Conservation (phyloP, 768 basidiomycete genomes). For the Naganishia kalamii region DNA sequence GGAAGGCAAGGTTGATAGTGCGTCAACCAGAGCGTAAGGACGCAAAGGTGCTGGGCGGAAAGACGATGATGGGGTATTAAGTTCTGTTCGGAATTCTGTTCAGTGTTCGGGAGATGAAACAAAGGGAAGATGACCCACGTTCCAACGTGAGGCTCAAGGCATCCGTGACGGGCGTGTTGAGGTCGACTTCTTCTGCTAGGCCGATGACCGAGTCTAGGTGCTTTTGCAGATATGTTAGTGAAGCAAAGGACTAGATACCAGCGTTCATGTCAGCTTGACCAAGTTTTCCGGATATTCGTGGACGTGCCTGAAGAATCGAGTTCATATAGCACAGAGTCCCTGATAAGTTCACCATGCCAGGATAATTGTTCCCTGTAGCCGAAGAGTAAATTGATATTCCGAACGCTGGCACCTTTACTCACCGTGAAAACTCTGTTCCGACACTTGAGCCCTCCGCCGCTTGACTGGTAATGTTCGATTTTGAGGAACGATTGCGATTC, state of each 20-base stretch:
- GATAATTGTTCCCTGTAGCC: conserved; percentile 51
- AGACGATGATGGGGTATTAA: conserved; percentile 44
- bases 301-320: conserved; percentile 75
- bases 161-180: conserved; percentile 81
- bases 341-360: conserved; percentile 89
- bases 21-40: conserved; percentile 65
- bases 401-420: background rate
- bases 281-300: background rate
- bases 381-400: background rate
- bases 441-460: background rate
- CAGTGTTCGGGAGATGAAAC: conserved; percentile 14
- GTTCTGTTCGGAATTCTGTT: conserved; percentile 26
- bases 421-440: background rate
- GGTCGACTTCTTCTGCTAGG: conserved; percentile 70
- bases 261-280: background rate
- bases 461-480: background rate
- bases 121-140: conserved; percentile 49
- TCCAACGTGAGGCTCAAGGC: conserved; percentile 64
- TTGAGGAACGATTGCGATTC: background rate
- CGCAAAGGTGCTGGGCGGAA: conserved; percentile 58
- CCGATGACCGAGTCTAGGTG: conserved; percentile 69
- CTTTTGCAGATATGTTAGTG: conserved; percentile 71
- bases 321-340: conserved; percentile 98
- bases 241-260: conserved; percentile 70
- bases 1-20: conserved; percentile 54